phyloP scores from a whole-genome alignment of 345 rosid species.

The Eucalyptus cloeziana region DNA sequence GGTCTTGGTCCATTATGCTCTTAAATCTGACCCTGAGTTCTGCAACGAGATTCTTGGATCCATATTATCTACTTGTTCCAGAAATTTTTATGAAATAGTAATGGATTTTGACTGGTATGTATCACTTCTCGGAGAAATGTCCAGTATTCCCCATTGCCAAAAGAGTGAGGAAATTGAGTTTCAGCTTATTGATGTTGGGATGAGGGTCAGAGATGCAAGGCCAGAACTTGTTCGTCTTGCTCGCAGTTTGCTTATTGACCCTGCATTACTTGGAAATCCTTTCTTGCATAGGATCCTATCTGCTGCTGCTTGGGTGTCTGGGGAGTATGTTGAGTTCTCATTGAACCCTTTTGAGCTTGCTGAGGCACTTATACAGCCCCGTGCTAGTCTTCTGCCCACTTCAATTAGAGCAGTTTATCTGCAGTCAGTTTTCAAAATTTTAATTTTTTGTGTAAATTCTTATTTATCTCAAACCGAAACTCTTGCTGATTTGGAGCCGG shows the following conservation, averaged over 20 bases:
- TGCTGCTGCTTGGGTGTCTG: constrained; percentile 94
- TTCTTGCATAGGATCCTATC: constrained; percentile 67
- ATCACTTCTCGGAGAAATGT: constrained; percentile 83
- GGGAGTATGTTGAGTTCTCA: constrained; percentile 71
- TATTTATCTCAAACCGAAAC: constrained; percentile 21
- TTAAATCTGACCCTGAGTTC: constrained; percentile 80
- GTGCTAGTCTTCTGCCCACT: constrained; percentile 63
- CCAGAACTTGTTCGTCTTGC: constrained; percentile 60
- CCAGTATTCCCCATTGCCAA: constrained; percentile 76
- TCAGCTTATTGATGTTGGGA: constrained; percentile 81
- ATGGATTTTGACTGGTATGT: constrained; percentile 91
- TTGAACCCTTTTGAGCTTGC: constrained; percentile 59
- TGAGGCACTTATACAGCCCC: constrained; percentile 87
- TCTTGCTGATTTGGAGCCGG: background rate
- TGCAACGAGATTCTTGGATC: constrained; percentile 84
- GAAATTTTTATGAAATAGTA: constrained; percentile 61
- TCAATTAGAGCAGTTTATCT: constrained; percentile 55
- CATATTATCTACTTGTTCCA: constrained; percentile 53
- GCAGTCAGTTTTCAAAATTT: constrained; percentile 64
- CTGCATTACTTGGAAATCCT: constrained; percentile 87
- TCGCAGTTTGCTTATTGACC: constrained; percentile 82
- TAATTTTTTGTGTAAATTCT: constrained; percentile 33
- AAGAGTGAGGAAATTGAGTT: constrained; percentile 76
- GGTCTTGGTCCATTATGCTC: constrained; percentile 73
- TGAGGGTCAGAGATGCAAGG: constrained; percentile 88